Evolutionary conservation across 2,329 filamentous ascomycete species (phyloP).

Genomic region (Colletotrichum sp.): DNA sequence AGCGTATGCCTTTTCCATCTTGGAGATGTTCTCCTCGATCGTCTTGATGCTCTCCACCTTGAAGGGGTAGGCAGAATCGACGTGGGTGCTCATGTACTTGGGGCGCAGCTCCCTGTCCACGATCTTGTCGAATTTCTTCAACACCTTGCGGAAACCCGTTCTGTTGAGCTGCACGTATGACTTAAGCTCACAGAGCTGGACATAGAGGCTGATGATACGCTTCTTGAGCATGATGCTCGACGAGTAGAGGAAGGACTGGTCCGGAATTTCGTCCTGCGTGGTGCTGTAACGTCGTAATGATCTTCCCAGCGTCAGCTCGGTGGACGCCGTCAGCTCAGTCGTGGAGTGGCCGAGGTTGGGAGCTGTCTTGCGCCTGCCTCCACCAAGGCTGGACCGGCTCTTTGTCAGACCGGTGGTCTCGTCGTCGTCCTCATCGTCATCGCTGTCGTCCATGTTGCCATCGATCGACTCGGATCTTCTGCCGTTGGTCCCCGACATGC

Average conservation of each 20-base stretch:
- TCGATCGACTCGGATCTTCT: slow-evolving; percentile 51
- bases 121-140: slow-evolving; percentile 99
- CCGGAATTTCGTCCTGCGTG: slow-evolving; percentile 78
- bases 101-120: slow-evolving; percentile 81
- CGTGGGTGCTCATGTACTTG: slow-evolving; percentile 75
- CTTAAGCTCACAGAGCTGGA: slow-evolving; percentile 92
- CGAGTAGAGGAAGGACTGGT: slow-evolving; percentile 71
- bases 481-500: slow-evolving; percentile 43
- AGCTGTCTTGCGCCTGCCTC: slow-evolving; percentile 40
- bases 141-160: slow-evolving; percentile 93
- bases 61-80: slow-evolving; percentile 85
- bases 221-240: slow-evolving; percentile 90
- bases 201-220: slow-evolving; percentile 84
- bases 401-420: slow-evolving; percentile 61
- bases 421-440: slow-evolving; percentile 69
- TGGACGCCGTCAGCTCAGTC: slow-evolving; percentile 66
- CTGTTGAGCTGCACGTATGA: slow-evolving; percentile 96
- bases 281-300: slow-evolving; percentile 68
- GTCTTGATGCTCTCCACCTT: slow-evolving; percentile 71
- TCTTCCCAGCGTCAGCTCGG: slow-evolving; percentile 56
- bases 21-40: slow-evolving; percentile 73
- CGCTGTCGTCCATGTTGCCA: slow-evolving; percentile 66
- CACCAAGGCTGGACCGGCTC: slow-evolving; percentile 42
- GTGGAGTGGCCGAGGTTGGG: slow-evolving; percentile 43
- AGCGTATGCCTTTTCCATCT: slow-evolving; percentile 82